Evolutionary conservation across 139 green algal genomes (phyloP).

Genomic region (Chlorella vulgaris): DNA sequence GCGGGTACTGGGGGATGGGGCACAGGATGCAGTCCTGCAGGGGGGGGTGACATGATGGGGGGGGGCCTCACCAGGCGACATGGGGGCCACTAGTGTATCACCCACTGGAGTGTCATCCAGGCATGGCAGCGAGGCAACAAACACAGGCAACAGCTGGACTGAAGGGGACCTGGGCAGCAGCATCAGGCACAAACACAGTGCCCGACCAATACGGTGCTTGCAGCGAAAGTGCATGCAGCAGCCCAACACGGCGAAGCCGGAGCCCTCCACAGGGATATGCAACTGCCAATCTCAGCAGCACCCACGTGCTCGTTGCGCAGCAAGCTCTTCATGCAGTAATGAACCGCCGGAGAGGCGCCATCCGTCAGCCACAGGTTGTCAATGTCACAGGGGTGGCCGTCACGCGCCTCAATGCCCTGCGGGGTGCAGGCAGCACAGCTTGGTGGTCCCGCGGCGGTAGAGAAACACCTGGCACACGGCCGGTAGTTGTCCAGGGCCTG

Average conservation of each 20-base stretch:
- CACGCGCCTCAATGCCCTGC: conserved; percentile 70
- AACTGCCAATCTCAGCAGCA: too few species aligned
- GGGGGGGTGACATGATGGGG: background rate
- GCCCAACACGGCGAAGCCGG: background rate
- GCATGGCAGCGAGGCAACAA: background rate
- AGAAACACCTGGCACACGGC: background rate
- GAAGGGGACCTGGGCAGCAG: too few species aligned
- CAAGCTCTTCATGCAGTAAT: conserved; percentile 76
- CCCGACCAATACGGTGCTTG: too few species aligned
- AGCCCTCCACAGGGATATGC: too few species aligned
- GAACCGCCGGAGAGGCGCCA: conserved; percentile 77
- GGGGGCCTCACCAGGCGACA: too few species aligned
- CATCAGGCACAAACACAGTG: too few species aligned
- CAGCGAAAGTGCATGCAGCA: too few species aligned
- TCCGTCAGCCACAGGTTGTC: conserved; percentile 88
- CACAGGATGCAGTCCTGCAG: conserved; percentile 61
- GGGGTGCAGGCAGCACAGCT: background rate
- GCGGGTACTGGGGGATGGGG: conserved; percentile 89
- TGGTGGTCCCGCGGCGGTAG: background rate
- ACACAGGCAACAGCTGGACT: too few species aligned
- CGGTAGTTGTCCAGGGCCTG: background rate
- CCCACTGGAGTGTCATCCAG: too few species aligned
- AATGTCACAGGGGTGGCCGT: conserved; percentile 69
- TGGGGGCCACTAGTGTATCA: too few species aligned
- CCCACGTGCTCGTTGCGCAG: conserved; percentile 55